Conservation (phyloP, 1,139 yeast genomes). For the Suhomyces taliae region DNA sequence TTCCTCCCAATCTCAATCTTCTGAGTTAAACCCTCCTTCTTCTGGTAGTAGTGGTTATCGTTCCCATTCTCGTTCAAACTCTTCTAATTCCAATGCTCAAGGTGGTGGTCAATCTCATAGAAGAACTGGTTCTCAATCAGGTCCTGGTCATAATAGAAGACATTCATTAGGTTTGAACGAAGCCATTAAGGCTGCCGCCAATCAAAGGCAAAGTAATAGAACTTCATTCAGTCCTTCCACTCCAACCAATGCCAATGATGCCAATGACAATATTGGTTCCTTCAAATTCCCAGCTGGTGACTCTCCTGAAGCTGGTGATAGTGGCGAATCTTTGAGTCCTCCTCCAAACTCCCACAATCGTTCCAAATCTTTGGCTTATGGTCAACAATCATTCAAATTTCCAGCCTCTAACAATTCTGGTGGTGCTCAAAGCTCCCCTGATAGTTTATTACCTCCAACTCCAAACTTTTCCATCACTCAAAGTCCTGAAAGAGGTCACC, state of each 20-base stretch:
- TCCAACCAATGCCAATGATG: slow-evolving; percentile 14
- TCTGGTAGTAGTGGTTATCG: slow-evolving; percentile 14
- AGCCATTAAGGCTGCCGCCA: slow-evolving; percentile 97
- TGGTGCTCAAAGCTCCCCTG: slow-evolving; percentile 7
- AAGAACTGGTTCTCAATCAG: slow-evolving; percentile 38
- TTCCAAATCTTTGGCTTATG: slow-evolving; percentile 43
- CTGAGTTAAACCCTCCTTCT: slow-evolving; percentile 31
- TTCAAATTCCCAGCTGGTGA: slow-evolving; percentile 37
- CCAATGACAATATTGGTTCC: slow-evolving; percentile 26
- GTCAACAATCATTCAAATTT: slow-evolving; percentile 46
- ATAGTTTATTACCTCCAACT: slow-evolving; percentile 43
- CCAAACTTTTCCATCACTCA: slow-evolving; percentile 43
- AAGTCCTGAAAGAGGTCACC: slow-evolving; percentile 49
- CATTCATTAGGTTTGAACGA: slow-evolving; percentile 91
- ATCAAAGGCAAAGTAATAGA: slow-evolving; percentile 61
- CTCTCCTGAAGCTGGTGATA: slow-evolving; percentile 10
- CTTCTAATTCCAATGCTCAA: slow-evolving; percentile 18
- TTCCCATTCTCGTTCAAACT: slow-evolving; percentile 44
- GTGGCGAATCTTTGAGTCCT: slow-evolving; percentile 10
- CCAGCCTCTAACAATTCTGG: slow-evolving; percentile 27
- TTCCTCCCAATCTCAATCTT: slow-evolving; percentile 1
- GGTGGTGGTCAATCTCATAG: slow-evolving; percentile 24
- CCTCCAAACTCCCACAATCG: slow-evolving; percentile 31
- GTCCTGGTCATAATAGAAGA: slow-evolving; percentile 77
- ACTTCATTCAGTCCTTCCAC: slow-evolving; percentile 39